Evolutionary conservation across 345 rosid genomes (phyloP), one percentile per base, ranked within the genome.

Genomic region (Moricandia arvensis): DNA sequence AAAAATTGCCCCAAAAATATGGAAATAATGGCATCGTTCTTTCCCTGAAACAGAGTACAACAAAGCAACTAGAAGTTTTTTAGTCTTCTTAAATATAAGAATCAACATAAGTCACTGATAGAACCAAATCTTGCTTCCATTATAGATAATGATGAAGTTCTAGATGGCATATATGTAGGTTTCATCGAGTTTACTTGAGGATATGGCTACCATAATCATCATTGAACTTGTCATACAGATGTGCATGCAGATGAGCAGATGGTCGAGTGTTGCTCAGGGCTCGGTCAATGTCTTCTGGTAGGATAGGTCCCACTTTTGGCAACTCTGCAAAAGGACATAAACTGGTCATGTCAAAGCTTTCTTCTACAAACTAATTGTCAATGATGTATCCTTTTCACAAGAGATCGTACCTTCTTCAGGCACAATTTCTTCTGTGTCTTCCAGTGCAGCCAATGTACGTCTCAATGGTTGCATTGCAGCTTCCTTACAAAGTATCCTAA

Each of bases 381-480:
- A 58, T 45, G 65, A 59, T 13, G 10, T 6, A 29, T 21, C 27
- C 8, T 62, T 72, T 45, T 15, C 27, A 58, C 15, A n/a, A 71
- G 47, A 47, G 59, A 12, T 18, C 65, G 74, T 87, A 95, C 99
- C 97, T 4, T 92, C 88, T 67, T 95, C 99, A 30, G 93, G 89
- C 73, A 86, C 85, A 49, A 81, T 41, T 12, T 89, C 99, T 69
- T 60, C 75, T 34, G 71, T 74, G 80, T 82, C 84, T 81, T 92
- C 99, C 41, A 95, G 88, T 21, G 78, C 55, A 21, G 81, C 57
- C 89, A 95, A 84, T 55, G 93, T 58, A 47, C 97, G 94, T 75
- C 97, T 82, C 71, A 92, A 58, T 17, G 97, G 99, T 81, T 90
- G 99, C 97, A 95, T 95, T 0, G 97, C 96, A 33, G 93, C 87